Percentiles rank a stretch among this genome's conserved stretches.
Conservation (phyloP, 345 rosid species). For the Rhodomyrtus tomentosa region DNA sequence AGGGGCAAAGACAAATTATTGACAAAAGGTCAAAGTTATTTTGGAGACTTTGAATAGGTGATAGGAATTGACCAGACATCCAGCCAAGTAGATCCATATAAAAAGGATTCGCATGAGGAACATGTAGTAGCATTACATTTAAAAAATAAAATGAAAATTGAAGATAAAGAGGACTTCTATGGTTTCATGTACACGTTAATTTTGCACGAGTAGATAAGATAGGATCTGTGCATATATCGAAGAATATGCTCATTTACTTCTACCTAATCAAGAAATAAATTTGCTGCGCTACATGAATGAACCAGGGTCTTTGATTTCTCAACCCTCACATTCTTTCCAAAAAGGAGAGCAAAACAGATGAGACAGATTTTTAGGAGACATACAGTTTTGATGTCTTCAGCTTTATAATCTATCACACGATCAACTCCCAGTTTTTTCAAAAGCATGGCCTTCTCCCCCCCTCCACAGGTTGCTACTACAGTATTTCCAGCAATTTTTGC, state of each 20-base stretch:
- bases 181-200: not conserved
- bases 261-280: not conserved
- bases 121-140: not conserved
- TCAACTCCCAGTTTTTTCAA: constrained; percentile 78
- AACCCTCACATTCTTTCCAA: not conserved
- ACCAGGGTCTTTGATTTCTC: not conserved
- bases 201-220: not conserved
- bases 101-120: not conserved
- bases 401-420: constrained; percentile 79
- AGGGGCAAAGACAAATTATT: not conserved
- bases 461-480: constrained; percentile 93
- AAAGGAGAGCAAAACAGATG: not conserved
- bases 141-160: not conserved
- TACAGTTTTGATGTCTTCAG: constrained; percentile 80
- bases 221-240: not conserved
- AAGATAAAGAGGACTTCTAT: not conserved
- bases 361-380: constrained; percentile 9
- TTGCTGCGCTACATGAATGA: not conserved
- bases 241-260: not conserved
- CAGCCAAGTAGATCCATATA: not conserved
- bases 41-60: not conserved
- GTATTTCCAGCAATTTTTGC: constrained; percentile 83
- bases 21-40: not conserved
- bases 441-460: constrained; percentile 68
- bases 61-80: not conserved